Evolutionary conservation across 805 yeast species (phyloP).

Genomic region (Spathaspora passalidarum): DNA sequence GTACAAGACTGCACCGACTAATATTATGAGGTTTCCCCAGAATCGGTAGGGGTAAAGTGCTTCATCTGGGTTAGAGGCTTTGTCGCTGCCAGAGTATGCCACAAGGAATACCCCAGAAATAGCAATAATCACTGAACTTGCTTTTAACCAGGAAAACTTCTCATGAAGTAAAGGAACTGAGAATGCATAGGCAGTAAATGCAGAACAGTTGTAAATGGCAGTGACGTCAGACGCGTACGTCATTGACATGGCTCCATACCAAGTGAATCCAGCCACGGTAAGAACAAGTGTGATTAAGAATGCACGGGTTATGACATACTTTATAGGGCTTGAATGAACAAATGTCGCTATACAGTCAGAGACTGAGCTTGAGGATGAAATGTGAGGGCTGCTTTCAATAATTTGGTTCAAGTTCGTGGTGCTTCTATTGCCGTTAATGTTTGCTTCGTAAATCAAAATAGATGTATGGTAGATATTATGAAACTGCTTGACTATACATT

Average conservation of each 20-base stretch:
- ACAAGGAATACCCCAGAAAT: conserved; percentile 73
- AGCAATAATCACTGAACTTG: conserved; percentile 67
- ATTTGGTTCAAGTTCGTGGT: conserved; percentile 29
- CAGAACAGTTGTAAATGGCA: conserved; percentile 87
- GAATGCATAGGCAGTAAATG: conserved; percentile 83
- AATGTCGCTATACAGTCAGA: conserved; percentile 33
- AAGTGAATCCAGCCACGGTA: conserved; percentile 74
- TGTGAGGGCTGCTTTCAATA: conserved; percentile 35
- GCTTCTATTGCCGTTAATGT: conserved; percentile 33
- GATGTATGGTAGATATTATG: conserved; percentile 44
- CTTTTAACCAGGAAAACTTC: conserved; percentile 58
- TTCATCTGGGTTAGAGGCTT: conserved; percentile 13
- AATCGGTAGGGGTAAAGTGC: conserved; percentile 53
- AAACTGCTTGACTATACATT: conserved; percentile 37
- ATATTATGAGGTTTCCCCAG: conserved; percentile 68
- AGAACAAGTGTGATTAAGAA: conserved; percentile 52
- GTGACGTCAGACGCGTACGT: conserved; percentile 85
- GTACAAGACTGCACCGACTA: conserved; percentile 70
- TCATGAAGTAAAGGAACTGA: conserved; percentile 75
- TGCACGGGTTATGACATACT: conserved; percentile 44
- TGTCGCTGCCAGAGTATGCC: conserved; percentile 56
- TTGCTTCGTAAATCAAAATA: conserved; percentile 40
- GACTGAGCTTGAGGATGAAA: conserved; percentile 32
- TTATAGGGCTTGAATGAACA: conserved; percentile 43
- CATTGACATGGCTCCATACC: conserved; percentile 81